A percentile compares a stretch with the other conserved stretches of the same genome.
These are phyloP conservation scores for Cyclospora cayetanensis DNA, from an alignment of 169 alveolate species.

Conservation along the genomic window DNA sequence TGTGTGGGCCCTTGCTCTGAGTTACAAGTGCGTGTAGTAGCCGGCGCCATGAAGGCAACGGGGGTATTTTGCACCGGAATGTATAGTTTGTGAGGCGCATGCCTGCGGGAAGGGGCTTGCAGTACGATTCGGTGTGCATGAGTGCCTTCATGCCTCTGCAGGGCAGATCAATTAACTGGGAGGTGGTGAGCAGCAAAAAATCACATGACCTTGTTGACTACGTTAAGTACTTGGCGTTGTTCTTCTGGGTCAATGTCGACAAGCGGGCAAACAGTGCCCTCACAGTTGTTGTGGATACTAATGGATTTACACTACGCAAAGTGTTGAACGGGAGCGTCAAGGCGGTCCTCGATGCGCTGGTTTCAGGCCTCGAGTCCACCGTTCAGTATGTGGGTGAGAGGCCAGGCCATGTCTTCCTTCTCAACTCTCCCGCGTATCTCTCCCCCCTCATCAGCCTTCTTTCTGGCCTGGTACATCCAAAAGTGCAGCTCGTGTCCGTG, in stretches of 20 bases:
- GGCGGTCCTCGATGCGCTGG: not conserved
- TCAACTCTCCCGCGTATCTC: not conserved
- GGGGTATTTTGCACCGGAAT: no score
- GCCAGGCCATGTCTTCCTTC: slow-evolving; percentile 7
- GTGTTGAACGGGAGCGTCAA: slow-evolving; percentile 16
- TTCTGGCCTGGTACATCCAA: not conserved
- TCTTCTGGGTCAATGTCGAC: not conserved
- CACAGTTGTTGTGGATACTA: slow-evolving; percentile 12
- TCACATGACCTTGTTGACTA: not conserved
- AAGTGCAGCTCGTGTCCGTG: not conserved
- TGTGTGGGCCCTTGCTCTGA: no score
- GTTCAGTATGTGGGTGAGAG: slow-evolving; percentile 29
- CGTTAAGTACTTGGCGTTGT: not conserved
- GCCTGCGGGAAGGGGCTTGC: no score
- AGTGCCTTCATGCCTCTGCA: not conserved
- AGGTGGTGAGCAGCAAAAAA: not conserved
- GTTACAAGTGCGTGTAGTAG: no score
- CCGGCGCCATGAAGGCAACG: no score
- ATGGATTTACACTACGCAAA: not conserved
- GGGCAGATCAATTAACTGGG: not conserved
- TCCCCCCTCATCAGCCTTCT: not conserved
- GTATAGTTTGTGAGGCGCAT: no score
- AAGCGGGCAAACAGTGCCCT: not conserved
- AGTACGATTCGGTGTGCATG: no score
- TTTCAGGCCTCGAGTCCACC: not conserved